phyloP scores from a whole-genome alignment of 768 basidiomycete genomes.

The Lactarius evosmus region DNA sequence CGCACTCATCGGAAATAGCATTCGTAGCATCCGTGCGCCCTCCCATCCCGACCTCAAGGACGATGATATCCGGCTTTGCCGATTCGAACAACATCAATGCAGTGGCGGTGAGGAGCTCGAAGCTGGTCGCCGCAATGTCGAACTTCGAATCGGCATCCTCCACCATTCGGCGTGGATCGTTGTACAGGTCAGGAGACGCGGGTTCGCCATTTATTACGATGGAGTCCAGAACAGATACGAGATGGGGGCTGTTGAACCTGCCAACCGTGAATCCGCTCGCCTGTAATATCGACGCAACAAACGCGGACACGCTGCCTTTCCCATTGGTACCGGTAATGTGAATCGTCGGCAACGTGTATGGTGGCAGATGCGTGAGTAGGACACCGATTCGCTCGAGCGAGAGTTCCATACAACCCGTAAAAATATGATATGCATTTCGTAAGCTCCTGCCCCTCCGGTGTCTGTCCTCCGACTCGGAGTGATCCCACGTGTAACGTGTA shows the following conservation, averaged over 20 bases:
- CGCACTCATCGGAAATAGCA: conserved; percentile 62
- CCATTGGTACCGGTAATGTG: conserved; percentile 97
- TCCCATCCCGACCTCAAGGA: conserved; percentile 95
- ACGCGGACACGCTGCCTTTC: conserved; percentile 88
- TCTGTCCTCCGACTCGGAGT: too few relatives aligned
- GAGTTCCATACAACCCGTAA: too few relatives aligned
- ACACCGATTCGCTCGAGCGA: conserved; percentile 54
- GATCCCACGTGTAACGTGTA: too few relatives aligned
- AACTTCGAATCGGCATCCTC: conserved; percentile 45
- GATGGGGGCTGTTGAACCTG: conserved; percentile 91
- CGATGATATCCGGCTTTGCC: conserved; percentile 67
- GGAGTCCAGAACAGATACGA: conserved; percentile 71
- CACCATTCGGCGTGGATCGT: conserved; percentile 44
- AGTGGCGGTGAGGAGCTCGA: conserved; percentile 82
- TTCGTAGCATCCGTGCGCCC: conserved; percentile 93
- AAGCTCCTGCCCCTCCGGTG: too few relatives aligned
- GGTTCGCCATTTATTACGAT: conserved; percentile 64
- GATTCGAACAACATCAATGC: conserved; percentile 76
- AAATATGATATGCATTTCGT: too few relatives aligned
- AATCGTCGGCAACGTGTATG: conserved; percentile 73
- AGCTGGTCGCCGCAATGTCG: conserved; percentile 55
- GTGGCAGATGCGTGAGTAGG: conserved; percentile 53
- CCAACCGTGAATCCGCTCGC: conserved; percentile 62
- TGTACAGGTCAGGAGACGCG: conserved; percentile 50
- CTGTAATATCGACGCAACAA: conserved; percentile 72